A percentile compares a stretch with the other conserved stretches of the same genome.
These are phyloP conservation scores for Seiridium unicorne DNA, from an alignment of 2,329 filamentous ascomycete species.

Conservation along the genomic window DNA sequence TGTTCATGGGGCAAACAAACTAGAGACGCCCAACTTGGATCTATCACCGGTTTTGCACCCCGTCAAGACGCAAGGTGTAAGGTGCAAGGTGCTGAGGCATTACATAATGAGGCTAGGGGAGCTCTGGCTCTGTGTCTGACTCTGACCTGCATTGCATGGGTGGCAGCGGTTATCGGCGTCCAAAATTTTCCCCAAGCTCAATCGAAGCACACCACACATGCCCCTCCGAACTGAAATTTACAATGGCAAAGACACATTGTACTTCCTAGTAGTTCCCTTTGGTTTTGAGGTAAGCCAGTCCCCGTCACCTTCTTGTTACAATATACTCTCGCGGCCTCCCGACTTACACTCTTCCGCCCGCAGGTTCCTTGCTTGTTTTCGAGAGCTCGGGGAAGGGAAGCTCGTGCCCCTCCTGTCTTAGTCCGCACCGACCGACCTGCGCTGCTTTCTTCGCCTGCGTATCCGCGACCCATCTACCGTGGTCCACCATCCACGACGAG, in stretches of 20 bases:
- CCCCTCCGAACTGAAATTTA: conserved; percentile 6
- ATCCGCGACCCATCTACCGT: not conserved
- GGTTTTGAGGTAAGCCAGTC: not conserved
- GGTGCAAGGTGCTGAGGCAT: not conserved
- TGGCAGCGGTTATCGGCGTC: conserved; percentile 4
- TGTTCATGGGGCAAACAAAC: no score
- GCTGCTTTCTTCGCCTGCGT: not conserved
- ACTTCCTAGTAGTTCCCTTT: not conserved
- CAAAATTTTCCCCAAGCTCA: conserved; percentile 5
- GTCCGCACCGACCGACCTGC: conserved; percentile 1
- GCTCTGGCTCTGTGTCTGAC: not conserved
- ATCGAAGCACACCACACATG: not conserved
- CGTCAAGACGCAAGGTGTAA: not conserved
- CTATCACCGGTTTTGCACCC: not conserved
- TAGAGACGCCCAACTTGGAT: not conserved
- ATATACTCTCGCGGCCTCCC: not conserved
- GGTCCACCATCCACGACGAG: not conserved
- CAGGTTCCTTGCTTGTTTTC: conserved; percentile 1
- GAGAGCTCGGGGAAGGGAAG: conserved; percentile 6
- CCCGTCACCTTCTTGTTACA: not conserved
- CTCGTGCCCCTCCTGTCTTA: conserved; percentile 5
- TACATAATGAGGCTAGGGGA: not conserved
- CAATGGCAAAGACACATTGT: not conserved
- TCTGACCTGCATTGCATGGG: not conserved
- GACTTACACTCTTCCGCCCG: not conserved